A percentile compares a stretch with the other conserved stretches of the same genome.
phyloP scores from a whole-genome alignment of 495 filamentous ascomycete species.

The Copromyces sp. region DNA sequence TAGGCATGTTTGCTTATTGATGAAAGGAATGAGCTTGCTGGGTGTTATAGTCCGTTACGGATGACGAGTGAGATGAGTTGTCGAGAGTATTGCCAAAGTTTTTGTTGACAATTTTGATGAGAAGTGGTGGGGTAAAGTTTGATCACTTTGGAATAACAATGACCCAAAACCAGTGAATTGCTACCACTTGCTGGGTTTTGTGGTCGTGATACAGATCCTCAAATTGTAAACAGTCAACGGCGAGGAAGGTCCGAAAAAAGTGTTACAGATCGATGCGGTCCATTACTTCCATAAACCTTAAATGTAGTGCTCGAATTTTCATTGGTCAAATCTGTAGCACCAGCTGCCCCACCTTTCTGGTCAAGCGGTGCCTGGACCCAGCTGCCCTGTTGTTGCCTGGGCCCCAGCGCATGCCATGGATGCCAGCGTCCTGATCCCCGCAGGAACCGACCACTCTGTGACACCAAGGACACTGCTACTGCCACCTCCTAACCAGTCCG shows the following conservation, averaged over 20 bases:
- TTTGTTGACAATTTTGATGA: not conserved
- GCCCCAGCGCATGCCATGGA: not conserved
- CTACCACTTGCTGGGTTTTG: not conserved
- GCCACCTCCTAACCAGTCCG: not conserved
- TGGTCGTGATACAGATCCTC: not conserved
- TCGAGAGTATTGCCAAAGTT: not conserved
- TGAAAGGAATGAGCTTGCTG: not conserved
- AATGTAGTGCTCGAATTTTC: not conserved
- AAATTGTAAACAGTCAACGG: not conserved
- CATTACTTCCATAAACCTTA: not conserved
- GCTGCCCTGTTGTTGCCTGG: not conserved
- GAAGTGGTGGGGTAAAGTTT: not conserved
- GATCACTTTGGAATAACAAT: not conserved
- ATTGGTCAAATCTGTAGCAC: not conserved
- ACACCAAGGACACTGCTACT: not conserved
- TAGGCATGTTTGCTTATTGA: constrained; percentile 38
- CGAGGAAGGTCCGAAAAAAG: not conserved
- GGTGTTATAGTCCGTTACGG: not conserved
- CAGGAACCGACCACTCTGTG: constrained; percentile 12
- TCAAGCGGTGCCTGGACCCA: not conserved
- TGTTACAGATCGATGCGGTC: not conserved
- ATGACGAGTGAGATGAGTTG: not conserved
- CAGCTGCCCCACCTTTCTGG: not conserved
- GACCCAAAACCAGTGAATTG: not conserved
- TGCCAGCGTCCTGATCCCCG: constrained; percentile 11